Evolutionary conservation across 2,329 filamentous ascomycete genomes (phyloP), one percentile per base, ranked within the genome.

Genomic region (Neonectria punicea): DNA sequence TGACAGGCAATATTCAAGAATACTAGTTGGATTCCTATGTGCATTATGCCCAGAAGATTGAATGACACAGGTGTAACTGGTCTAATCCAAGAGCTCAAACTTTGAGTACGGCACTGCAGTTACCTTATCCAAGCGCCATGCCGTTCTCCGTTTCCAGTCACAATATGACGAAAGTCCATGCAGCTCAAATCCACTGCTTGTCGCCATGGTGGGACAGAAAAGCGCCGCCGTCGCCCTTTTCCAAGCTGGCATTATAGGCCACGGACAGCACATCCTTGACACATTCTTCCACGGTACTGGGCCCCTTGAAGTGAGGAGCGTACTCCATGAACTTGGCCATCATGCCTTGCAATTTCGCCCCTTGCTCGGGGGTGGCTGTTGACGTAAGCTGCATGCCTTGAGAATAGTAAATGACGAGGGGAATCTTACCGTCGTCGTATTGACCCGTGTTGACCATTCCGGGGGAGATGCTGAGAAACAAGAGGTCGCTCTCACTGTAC

Each of bases 191-290:
- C 61, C 61, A 63, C 32, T 58, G 47, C 30, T 63, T 58, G 13
- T 53, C 54, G 3, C 61, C 61, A n/a, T 58, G 43, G 28, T 63
- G 61, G 5, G 61, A 63, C 9, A 63, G n/a, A 11, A 58, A 63
- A 2, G 25, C 7, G 8, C 61, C 61, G 6, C 61, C 61, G 16
- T 63, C 25, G 14, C 61, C 61, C 4, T 28, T 32, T 14, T 51
- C 54, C 10, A 63, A 11, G 14, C 18, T 53, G 4, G 61, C 47
- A 14, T 63, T 58, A 14, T 63, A 5, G 16, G 53, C 39, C 11
- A 63, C 61, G 30, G 46, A 34, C 54, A 63, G 49, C 20, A 63
- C 43, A 18, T 53, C 46, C 10, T 6, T 22, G 11, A 54, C 49
- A 11, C 54, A 58, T 6, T 58, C 61, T 22, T 58, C 28, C 3